Evolutionary conservation across 1,284 basidiomycete genomes (phyloP).

Genomic region (Schizophyllum amplum): DNA sequence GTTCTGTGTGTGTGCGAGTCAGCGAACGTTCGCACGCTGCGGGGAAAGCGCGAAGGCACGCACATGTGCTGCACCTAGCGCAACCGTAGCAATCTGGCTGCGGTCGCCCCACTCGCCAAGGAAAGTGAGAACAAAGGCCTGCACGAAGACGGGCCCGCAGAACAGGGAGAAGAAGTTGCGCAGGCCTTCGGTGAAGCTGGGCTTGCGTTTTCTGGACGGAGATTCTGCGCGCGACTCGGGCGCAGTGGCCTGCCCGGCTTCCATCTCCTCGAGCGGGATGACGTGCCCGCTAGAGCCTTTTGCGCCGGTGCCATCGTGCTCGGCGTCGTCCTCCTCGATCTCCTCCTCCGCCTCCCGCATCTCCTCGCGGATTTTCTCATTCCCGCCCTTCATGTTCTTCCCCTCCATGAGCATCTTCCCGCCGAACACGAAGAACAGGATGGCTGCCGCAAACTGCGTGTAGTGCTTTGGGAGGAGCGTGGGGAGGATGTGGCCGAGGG

Average conservation of each 20-base stretch:
- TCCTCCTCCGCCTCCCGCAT: conserved; percentile 91
- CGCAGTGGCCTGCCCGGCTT: conserved; percentile 35
- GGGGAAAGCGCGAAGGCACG: conserved; percentile 15
- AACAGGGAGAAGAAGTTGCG: conserved; percentile 80
- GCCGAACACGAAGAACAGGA: conserved; percentile 84
- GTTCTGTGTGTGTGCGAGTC: conserved; percentile 28
- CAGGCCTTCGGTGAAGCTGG: conserved; percentile 51
- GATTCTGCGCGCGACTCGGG: conserved; percentile 6
- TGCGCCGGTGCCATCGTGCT: conserved; percentile 33
- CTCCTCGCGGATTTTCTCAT: conserved; percentile 82
- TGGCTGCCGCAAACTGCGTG: conserved; percentile 74
- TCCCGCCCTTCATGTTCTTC: conserved; percentile 65
- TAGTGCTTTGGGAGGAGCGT: conserved; percentile 73
- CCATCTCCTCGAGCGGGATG: conserved; percentile 56
- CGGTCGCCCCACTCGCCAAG: conserved; percentile 98
- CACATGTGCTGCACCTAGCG: conserved; percentile 92
- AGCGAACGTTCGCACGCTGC: not conserved
- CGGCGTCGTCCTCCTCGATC: conserved; percentile 64
- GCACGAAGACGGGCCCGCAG: conserved; percentile 90
- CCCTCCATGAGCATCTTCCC: conserved; percentile 81
- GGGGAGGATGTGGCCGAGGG: conserved; percentile 80
- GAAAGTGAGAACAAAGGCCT: conserved; percentile 93
- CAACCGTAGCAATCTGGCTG: conserved; percentile 96
- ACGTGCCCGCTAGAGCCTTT: conserved; percentile 20
- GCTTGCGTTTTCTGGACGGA: conserved; percentile 14